These are phyloP conservation scores for Daldinia eschscholtzii DNA, from an alignment of 2,329 filamentous ascomycete species.

Conservation along the genomic window DNA sequence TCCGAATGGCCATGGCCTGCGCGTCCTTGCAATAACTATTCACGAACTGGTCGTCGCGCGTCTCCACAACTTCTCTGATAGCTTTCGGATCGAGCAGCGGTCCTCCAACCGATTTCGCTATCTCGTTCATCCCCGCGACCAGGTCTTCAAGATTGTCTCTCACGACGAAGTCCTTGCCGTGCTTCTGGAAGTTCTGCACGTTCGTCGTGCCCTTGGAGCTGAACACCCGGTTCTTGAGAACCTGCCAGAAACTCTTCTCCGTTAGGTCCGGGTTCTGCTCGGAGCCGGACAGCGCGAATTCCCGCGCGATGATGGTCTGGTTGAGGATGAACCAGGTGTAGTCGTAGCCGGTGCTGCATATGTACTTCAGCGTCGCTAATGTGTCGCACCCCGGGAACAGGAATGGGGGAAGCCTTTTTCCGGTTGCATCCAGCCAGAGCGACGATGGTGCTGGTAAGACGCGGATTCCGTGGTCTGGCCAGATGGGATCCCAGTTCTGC, in stretches of 20 bases:
- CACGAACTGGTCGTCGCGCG: conserved; percentile 67
- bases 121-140: conserved; percentile 69
- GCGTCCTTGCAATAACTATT: conserved; percentile 71
- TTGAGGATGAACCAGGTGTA: conserved; percentile 74
- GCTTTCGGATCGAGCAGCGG: conserved; percentile 61
- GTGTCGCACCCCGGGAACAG: conserved; percentile 71
- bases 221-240: conserved; percentile 64
- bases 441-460: conserved; percentile 71
- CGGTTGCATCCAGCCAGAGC: conserved; percentile 72
- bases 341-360: conserved; percentile 71
- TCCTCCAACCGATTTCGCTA: conserved; percentile 61
- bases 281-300: conserved; percentile 72
- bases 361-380: conserved; percentile 68
- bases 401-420: conserved; percentile 68
- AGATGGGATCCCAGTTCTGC: conserved; percentile 72
- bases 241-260: conserved; percentile 66
- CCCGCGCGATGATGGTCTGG: conserved; percentile 69
- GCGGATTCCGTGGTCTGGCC: conserved; percentile 71
- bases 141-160: conserved; percentile 67
- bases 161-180: conserved; percentile 71
- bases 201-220: conserved; percentile 64
- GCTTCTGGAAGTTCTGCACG: conserved; percentile 70
- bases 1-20: conserved; percentile 72
- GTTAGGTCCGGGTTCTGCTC: conserved; percentile 74
- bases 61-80: conserved; percentile 63